A percentile compares a stretch with the other conserved stretches of the same genome.
Evolutionary conservation across 2,329 filamentous ascomycete species (phyloP).

Genomic region (Pseudogymnoascus sp.): DNA sequence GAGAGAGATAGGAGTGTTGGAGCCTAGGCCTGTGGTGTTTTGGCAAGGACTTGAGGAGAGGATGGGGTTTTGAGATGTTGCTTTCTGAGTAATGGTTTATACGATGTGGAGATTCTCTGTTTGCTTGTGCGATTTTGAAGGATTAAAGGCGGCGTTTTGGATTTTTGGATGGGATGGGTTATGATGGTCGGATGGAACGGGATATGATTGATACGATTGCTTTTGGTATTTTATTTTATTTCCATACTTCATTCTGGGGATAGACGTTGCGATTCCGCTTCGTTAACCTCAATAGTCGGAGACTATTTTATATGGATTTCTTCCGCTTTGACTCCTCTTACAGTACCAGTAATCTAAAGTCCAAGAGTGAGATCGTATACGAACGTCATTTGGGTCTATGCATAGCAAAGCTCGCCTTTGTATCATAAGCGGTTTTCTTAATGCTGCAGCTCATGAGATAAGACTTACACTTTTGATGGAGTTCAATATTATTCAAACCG

Average conservation of each 20-base stretch:
- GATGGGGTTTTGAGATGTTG: conserved; percentile 30
- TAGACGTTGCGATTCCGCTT: neutral
- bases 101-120: neutral
- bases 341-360: no score
- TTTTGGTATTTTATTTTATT: neutral
- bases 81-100: neutral
- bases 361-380: no score
- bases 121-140: neutral
- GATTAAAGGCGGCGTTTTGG: neutral
- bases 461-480: neutral
- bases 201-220: neutral
- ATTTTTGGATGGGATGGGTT: neutral
- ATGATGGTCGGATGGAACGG: neutral
- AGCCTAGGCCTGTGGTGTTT: conserved; percentile 56
- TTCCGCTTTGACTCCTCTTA: no score
- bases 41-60: conserved; percentile 58
- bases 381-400: no score
- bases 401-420: no score
- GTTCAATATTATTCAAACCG: neutral
- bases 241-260: neutral
- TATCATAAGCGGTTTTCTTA: no score
- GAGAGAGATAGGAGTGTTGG: conserved; percentile 48
- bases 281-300: neutral
- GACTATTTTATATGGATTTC: neutral
- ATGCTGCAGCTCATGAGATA: neutral